phyloP scores from a whole-genome alignment of 345 rosid genomes.

The Gynandropsis gynandra region DNA sequence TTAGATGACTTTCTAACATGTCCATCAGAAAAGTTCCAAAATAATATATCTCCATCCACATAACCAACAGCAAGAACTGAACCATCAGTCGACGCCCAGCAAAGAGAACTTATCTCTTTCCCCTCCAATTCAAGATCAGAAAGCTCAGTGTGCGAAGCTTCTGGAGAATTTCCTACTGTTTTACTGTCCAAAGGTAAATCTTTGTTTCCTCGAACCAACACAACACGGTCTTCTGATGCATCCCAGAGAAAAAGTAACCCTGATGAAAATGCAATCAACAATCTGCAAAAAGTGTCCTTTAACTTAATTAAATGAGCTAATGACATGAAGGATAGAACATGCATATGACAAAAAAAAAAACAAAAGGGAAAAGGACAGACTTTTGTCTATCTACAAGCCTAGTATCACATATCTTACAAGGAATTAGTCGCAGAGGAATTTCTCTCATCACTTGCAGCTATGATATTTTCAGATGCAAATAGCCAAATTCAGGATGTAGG shows the following conservation, averaged over 20 bases:
- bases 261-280: conserved; percentile 66
- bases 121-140: conserved; percentile 39
- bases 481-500: conserved; percentile 4
- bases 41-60: conserved; percentile 77
- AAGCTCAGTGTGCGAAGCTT: conserved; percentile 28
- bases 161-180: conserved; percentile 30
- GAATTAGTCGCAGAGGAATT: conserved; percentile 5
- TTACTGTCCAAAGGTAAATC: conserved; percentile 52
- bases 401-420: conserved; percentile 1
- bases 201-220: conserved; percentile 54
- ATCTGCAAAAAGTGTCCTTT: conserved; percentile 41
- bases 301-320: conserved; percentile 9
- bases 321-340: conserved; percentile 2
- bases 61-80: conserved; percentile 85
- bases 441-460: conserved; percentile 3
- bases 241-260: conserved; percentile 86
- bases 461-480: conserved; percentile 7
- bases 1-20: conserved; percentile 36
- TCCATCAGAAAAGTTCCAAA: conserved; percentile 56
- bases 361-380: background rate
- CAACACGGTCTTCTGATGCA: conserved; percentile 51
- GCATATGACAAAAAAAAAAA: background rate
- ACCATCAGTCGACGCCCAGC: conserved; percentile 84
- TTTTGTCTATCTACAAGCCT: background rate
- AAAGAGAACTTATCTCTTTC: conserved; percentile 78